Base-by-base conservation (phyloP, 2,329 filamentous ascomycete genomes). In the Xylariaceae sp. region DNA sequence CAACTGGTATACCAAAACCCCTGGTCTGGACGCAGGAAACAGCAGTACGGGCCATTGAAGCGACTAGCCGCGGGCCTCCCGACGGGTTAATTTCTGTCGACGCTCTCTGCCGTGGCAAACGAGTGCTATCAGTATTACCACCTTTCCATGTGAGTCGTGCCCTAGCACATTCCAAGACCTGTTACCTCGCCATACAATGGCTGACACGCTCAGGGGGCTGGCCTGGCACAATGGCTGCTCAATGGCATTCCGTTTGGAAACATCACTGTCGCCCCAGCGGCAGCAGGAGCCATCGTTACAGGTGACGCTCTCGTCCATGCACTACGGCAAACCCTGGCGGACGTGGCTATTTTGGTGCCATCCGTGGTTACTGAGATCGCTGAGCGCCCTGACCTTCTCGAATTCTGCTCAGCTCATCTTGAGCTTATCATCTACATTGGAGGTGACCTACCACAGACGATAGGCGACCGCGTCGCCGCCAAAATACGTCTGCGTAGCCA, bases 361-460 rank as follows among this genome's bases (percentile, higher is more conserved):
- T 71, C 67, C 3, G 63, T 74, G 1, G 63, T 74, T 1, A 62
- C 62, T 3, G 71, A 74, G 44, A 41, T 74, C 27, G 63, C 60
- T 3, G 59, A 66, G 50, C 41, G 61, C 54, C 48, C 66, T 35
- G 60, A 64, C 7, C 42, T 68, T 29, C 46, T 69, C 1, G 64
- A 67, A 11, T 67, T 65, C 49, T 68, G 64, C 44, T 60, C 67
- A 2, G 29, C 55, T 11, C 53, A 71, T 20, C 52, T 75, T 3
- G 55, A 70, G 20, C 20, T 60, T 10, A 63, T 73, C 2, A 7
- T 70, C 1, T 74, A 72, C 53, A 67, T 67, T n/a, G 72, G 73
- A 8, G 73, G 72, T 0, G 67, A 72, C 46, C 54, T 74, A 6
- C 68, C 73, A 0, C 64, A 72, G 43, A 47, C 58, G 0, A 57